phyloP scores from a whole-genome alignment of 164 flowering plant species.

The Hamamelis virginiana region DNA sequence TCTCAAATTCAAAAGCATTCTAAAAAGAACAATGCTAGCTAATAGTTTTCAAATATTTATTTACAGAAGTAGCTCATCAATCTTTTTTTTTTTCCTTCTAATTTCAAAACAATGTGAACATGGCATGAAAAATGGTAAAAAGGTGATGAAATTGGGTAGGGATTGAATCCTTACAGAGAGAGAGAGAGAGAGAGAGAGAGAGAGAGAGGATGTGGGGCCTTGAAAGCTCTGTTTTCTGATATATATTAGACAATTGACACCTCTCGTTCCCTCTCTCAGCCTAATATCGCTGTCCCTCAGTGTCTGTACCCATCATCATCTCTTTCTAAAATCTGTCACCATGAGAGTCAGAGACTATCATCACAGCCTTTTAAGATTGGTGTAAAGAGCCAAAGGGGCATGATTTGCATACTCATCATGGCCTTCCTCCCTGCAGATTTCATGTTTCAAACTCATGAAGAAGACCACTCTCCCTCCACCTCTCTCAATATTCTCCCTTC shows the following conservation, averaged over 20 bases:
- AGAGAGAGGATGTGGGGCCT: conserved; percentile 23
- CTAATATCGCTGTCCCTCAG: conserved; percentile 33
- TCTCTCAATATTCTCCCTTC: conserved; percentile 31
- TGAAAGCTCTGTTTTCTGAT: conserved; percentile 15
- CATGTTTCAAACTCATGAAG: conserved; percentile 34
- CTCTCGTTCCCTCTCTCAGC: conserved; percentile 21
- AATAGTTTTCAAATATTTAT: no score
- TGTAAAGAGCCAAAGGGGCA: not conserved
- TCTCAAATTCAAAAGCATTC: no score
- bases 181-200: conserved; percentile 1
- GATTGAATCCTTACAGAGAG: not conserved
- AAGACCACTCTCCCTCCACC: conserved; percentile 23
- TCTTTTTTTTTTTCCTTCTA: no score
- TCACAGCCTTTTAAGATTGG: not conserved
- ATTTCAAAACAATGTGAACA: no score
- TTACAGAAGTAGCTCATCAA: no score
- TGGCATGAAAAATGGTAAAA: no score
- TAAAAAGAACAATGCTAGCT: no score
- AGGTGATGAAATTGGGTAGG: not conserved
- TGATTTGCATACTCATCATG: conserved; percentile 13
- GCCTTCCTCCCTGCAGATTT: conserved; percentile 32
- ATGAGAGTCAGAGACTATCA: conserved; percentile 18
- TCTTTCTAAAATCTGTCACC: conserved; percentile 16
- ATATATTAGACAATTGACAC: conserved; percentile 17
- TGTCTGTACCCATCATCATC: conserved; percentile 21